Evolutionary conservation across 2,329 filamentous ascomycete species (phyloP).

Genomic region (Parastagonospora avenae): DNA sequence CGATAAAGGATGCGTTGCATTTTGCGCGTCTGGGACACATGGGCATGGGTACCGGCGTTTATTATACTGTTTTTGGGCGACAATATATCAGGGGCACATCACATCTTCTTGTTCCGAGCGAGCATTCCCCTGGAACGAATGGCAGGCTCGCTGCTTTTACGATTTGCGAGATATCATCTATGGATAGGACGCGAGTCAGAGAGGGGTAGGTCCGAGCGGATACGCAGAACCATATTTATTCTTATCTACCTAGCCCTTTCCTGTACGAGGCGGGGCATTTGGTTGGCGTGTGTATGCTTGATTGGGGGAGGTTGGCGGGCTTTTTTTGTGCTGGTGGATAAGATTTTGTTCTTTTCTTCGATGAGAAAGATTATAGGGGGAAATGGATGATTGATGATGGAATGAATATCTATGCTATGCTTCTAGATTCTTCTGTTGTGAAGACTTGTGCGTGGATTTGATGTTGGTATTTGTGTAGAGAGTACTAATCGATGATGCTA

Average conservation of each 20-base stretch:
- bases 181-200: neutral
- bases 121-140: too few species aligned
- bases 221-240: too few species aligned
- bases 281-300: too few species aligned
- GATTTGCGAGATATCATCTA: neutral
- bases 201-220: too few species aligned
- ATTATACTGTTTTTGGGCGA: neutral
- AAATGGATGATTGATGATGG: constrained; percentile 9
- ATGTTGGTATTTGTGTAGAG: neutral
- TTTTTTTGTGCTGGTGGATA: neutral
- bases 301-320: neutral
- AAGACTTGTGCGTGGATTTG: neutral
- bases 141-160: too few species aligned
- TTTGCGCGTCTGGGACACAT: neutral
- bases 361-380: constrained; percentile 1
- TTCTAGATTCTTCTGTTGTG: neutral
- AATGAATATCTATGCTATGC: constrained; percentile 4
- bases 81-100: neutral
- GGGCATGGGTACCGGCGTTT: constrained; percentile 1
- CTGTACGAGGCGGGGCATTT: too few species aligned
- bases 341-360: too few species aligned
- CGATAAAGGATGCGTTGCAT: constrained; percentile 23
- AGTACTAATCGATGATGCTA: neutral
- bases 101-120: neutral
- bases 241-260: too few species aligned